Base-by-base conservation (phyloP, 2,329 filamentous ascomycete species). In the Amesomyces nigricolor region DNA sequence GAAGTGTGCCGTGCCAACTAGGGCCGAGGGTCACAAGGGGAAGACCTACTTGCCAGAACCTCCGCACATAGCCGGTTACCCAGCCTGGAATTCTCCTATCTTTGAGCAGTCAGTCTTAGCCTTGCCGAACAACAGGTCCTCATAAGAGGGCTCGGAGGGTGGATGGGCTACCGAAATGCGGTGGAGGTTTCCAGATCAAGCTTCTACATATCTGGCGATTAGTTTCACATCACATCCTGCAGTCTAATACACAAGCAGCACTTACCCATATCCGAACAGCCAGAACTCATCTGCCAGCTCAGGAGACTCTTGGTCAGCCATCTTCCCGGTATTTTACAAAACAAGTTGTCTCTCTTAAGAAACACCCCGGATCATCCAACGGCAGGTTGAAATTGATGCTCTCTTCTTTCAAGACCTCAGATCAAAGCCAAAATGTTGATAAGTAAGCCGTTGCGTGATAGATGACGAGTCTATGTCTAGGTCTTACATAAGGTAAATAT, bases 131-230 rank as follows among this genome's bases (percentile, higher is more conserved):
- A 26, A 26, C 22, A 26, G 22, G 6, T 3, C 22, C 6, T 26
- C 22, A 26, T 26, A 26, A 26, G 22, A 26, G 50, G 38, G 45
- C 42, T 42, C 48, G 39, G 42, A 37, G 46, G 45, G n/a, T 30
- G 50, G 42, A 46, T 47, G 44, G 14, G 44, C 60, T 85, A 96
- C 92, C 92, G 70, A 88, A 96, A 69, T 96, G 89, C 63, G 94
- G 94, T 59, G 94, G 94, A 54, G 94, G 92, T 71, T 97, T 99
- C 91, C 91, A 99, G 65, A 99, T 96, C 69, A 99, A 75, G 70
- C 91, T 96, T 74, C 92, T 94, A 47, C 44, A 37, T 5, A 43
- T 38, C 44, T n/a, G 37, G 29, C 16, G 1, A 45, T 58, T 26
- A 57, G 50, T 57, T 19, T 38, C 29, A 45, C 16, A 5, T 16